These are phyloP conservation scores for Skeletonema costatum DNA, from an alignment of 108 stramenopile genomes.

Conservation along the genomic window DNA sequence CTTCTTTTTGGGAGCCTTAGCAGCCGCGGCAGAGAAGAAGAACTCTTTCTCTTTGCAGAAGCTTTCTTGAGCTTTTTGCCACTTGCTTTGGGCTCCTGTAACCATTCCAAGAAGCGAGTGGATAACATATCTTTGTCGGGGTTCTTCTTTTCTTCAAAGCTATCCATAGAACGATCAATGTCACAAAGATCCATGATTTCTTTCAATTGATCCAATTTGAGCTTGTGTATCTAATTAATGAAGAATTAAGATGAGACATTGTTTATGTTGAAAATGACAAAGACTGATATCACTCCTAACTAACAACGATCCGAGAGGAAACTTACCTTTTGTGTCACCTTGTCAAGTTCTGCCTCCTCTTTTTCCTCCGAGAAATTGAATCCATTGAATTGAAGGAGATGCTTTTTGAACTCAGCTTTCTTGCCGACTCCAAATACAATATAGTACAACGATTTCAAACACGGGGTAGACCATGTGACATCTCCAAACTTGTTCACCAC, in stretches of 20 bases:
- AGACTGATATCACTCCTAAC: background rate
- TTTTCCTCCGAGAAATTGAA: constrained; percentile 31
- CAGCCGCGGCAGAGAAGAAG: background rate
- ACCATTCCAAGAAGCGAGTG: constrained; percentile 41
- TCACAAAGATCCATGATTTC: constrained; percentile 43
- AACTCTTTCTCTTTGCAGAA: constrained; percentile 10
- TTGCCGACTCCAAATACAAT: constrained; percentile 36
- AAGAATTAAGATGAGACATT: background rate
- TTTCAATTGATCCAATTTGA: constrained; percentile 28
- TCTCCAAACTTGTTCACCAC: constrained; percentile 36
- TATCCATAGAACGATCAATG: constrained; percentile 30
- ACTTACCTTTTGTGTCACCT: background rate
- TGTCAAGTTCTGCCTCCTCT: constrained; percentile 37
- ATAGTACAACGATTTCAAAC: constrained; percentile 27
- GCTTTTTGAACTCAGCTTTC: constrained; percentile 41
- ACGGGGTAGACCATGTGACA: constrained; percentile 36
- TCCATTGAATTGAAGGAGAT: constrained; percentile 47
- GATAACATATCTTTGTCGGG: constrained; percentile 35
- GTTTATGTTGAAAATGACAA: background rate
- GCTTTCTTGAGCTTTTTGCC: constrained; percentile 32
- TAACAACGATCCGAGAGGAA: background rate
- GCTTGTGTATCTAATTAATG: constrained; percentile 32
- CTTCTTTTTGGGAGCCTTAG: constrained; percentile 29
- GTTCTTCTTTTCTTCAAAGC: constrained; percentile 14
- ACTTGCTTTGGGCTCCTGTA: constrained; percentile 44